Conservation (phyloP, 164 flowering plant genomes). For the Liriodendron chinense region DNA sequence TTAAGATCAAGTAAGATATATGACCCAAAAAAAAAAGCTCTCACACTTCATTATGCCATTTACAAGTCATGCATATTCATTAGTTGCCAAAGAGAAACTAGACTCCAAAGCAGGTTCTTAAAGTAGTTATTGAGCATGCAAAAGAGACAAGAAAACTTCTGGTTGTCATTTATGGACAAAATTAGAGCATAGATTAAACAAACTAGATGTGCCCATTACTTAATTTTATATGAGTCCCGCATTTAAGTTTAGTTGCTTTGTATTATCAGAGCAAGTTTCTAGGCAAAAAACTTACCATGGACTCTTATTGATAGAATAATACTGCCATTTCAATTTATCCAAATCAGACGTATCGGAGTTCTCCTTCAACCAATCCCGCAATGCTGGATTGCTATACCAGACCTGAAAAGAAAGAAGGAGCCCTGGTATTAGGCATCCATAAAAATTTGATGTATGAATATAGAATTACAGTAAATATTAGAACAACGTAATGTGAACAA, state of each 20-base stretch:
- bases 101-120: background rate
- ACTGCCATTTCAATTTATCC: constrained; percentile 73
- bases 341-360: constrained; percentile 54
- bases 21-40: background rate
- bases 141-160: background rate
- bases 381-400: constrained; percentile 76
- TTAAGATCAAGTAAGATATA: no score
- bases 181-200: background rate
- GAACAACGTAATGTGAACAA: background rate
- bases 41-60: background rate
- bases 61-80: background rate
- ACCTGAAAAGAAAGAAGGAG: constrained; percentile 38
- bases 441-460: background rate
- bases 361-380: constrained; percentile 79
- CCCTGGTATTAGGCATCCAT: background rate
- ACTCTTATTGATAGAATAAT: constrained; percentile 71
- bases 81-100: background rate
- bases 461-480: background rate
- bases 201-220: background rate
- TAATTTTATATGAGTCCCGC: background rate
- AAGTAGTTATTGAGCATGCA: background rate
- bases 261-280: background rate
- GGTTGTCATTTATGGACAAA: background rate
- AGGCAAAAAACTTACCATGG: constrained; percentile 63
- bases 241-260: no score